Evolutionary conservation across 192 early-diverging fungal species (phyloP), one percentile per base, ranked within the genome.

Genomic region (Coemansia aciculifera): DNA sequence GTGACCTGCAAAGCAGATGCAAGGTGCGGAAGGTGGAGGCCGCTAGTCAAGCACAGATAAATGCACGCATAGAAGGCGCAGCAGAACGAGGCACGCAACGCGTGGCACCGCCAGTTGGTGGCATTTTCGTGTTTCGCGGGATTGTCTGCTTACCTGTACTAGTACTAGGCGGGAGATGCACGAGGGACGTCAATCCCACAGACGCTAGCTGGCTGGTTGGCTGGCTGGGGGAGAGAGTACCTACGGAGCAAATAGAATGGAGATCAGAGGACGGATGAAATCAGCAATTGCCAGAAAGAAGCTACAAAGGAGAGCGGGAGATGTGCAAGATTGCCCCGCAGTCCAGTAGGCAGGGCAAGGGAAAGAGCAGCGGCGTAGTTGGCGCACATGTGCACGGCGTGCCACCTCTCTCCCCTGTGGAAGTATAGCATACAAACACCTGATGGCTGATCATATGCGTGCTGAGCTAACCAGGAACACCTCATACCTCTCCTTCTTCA

Each of bases 61-160:
- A 32, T 32, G 24, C 23, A 46, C 23, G 21, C 15, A 48, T 29
- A 65, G 48, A 42, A 15, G 29, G 36, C 27, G 44, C 61, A 44
- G 37, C 49, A 48, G 42, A 34, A 65, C 69, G 69, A 52, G 24
- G 51, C 51, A 29, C 2, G 19, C 51, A 57, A 57, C 66, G 66
- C 57, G 66, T 59, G 38, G 36, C 46, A 66, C 29, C 44, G 24
- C 31, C 23, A 10, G 69, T 78, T 78, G 71, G 77, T 57, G 77
- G 71, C 39, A 61, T 31, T 73, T 78, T 78, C 71, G 77, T 73
- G 77, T 73, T 72, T 59, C 29, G 54, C 54, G 54, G 54, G 54
- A 57, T 57, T 57, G 39, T 42, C 59, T 51, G 46, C 71, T 49
- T 70, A 64, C 63, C 38, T 64, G 23, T 40, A 17, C 63, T 59